Conservation (phyloP, 306 rosid genomes). For the Cicer cuneatum region DNA sequence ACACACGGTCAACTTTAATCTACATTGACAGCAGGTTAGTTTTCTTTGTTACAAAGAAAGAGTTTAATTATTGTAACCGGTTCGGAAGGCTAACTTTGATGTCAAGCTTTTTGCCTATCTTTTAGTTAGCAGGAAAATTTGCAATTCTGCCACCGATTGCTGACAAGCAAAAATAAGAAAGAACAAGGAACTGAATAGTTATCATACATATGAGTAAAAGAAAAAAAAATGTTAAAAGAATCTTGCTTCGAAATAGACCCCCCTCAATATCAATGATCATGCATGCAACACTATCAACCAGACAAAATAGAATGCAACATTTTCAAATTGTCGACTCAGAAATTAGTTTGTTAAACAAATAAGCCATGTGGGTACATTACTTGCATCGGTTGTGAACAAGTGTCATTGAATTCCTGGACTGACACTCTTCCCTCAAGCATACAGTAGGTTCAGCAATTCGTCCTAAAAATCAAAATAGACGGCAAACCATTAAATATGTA, state of each 20-base stretch:
- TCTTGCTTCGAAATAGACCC: slow-evolving; percentile 32
- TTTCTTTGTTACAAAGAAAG: slow-evolving; percentile 3
- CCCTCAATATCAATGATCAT: slow-evolving; percentile 9
- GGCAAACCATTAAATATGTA: slow-evolving; percentile 31
- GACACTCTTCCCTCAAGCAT: slow-evolving; percentile 93
- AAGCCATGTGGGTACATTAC: slow-evolving; percentile 46
- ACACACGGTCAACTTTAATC: neutral
- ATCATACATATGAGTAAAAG: neutral
- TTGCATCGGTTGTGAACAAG: slow-evolving; percentile 95
- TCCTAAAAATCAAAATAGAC: slow-evolving; percentile 51
- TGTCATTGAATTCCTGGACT: slow-evolving; percentile 88
- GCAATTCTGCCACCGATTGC: neutral
- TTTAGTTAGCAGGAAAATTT: slow-evolving; percentile 14
- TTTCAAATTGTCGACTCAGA: neutral
- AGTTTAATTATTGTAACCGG: neutral
- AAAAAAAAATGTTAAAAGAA: neutral
- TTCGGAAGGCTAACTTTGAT: neutral
- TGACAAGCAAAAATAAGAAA: slow-evolving; percentile 10
- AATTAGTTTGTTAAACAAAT: neutral
- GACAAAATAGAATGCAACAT: neutral
- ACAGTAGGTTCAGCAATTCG: slow-evolving; percentile 72
- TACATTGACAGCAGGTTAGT: neutral
- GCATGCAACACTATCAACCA: slow-evolving; percentile 10
- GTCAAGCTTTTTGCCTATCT: neutral
- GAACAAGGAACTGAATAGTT: slow-evolving; percentile 22